A percentile compares a stretch with the other conserved stretches of the same genome.
These are phyloP conservation scores for Geranomyces michiganensis DNA, from an alignment of 192 early-diverging fungal genomes.

Conservation along the genomic window DNA sequence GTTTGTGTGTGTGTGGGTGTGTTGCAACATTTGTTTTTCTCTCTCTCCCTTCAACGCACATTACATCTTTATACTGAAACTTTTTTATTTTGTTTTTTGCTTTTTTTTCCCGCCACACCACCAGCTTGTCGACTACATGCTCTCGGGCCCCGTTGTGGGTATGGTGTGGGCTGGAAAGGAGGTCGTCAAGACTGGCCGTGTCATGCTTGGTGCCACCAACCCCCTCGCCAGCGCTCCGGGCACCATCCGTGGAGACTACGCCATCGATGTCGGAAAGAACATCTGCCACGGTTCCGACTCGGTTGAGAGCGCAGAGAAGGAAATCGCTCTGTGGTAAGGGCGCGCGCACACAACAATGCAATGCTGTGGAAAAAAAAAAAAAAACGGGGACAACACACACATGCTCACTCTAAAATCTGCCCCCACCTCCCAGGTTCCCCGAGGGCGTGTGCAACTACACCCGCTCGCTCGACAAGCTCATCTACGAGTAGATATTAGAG, in stretches of 20 bases:
- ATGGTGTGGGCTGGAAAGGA: slow-evolving; percentile 94
- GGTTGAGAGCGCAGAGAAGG: slow-evolving; percentile 85
- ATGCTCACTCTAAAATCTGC: no score
- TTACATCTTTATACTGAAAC: not conserved
- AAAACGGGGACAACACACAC: no score
- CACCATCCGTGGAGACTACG: slow-evolving; percentile 95
- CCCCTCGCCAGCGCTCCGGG: slow-evolving; percentile 81
- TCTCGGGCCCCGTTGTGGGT: slow-evolving; percentile 91
- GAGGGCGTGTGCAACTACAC: slow-evolving; percentile 64
- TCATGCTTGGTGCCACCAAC: slow-evolving; percentile 86
- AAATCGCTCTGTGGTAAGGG: slow-evolving; percentile 69
- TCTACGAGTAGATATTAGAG: slow-evolving; percentile 72
- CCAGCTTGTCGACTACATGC: slow-evolving; percentile 68
- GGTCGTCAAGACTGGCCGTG: slow-evolving; percentile 88
- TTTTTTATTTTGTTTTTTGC: no score
- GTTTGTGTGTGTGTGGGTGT: no score
- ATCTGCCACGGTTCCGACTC: slow-evolving; percentile 92
- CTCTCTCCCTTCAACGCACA: no score
- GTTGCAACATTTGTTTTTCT: no score
- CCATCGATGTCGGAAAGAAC: slow-evolving; percentile 81
- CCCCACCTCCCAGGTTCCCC: slow-evolving; percentile 89
- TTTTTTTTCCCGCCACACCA: no score
- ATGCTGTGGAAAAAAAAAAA: no score
- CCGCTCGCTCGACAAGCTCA: slow-evolving; percentile 63
- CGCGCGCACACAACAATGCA: no score